Base-by-base conservation (phyloP, 495 filamentous ascomycete genomes). In the Clavariopsis aquatica region DNA sequence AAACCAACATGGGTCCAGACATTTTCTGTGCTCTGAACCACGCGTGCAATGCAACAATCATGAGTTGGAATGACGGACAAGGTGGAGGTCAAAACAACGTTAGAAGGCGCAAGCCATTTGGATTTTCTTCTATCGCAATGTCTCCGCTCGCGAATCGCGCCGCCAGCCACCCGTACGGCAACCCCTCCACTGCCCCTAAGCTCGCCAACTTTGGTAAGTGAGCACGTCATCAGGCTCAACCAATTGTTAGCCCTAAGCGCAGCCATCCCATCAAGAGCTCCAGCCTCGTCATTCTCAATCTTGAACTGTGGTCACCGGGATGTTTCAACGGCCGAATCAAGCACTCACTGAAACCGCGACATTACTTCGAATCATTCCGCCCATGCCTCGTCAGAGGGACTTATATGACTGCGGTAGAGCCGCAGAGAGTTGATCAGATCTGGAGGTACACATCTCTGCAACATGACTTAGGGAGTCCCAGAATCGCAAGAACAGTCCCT, bases 401-500 rank as follows among this genome's bases (percentile, higher is more conserved):
- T 17, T 10, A n/a, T 17, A 17, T 2, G 38, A 43, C 38, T 17
- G 38, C 13, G n/a, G 6, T 8, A 9, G 6, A 10, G 3, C 15
- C n/a, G 38, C 38, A 9, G 3, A 8, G 38, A 17, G 9, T 17
- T 17, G 2, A 43, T 7, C 15, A 7, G 5, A 43, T 2, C 15
- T 43, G 38, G 13, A 43, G 38, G 38, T 2, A 9, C n/a, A 15
- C 8, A 43, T 43, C 38, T 10, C 38, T 8, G n/a, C n/a, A n/a
- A 9, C 38, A 17, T n/a, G 9, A 3, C 38, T 17, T 43, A 43
- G 38, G 38, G 8, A 6, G 38, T 43, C 12, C 15, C 38, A 43
- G 47, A 24, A 34, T 59, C 56, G 41, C 56, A 59, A 10, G 36
- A 20, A 38, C 56, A 59, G 2, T 9, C 20, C 27, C 56, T 47